These are phyloP conservation scores for Sanghuangporus sanghuang DNA, from an alignment of 1,284 basidiomycete species.

Conservation along the genomic window DNA sequence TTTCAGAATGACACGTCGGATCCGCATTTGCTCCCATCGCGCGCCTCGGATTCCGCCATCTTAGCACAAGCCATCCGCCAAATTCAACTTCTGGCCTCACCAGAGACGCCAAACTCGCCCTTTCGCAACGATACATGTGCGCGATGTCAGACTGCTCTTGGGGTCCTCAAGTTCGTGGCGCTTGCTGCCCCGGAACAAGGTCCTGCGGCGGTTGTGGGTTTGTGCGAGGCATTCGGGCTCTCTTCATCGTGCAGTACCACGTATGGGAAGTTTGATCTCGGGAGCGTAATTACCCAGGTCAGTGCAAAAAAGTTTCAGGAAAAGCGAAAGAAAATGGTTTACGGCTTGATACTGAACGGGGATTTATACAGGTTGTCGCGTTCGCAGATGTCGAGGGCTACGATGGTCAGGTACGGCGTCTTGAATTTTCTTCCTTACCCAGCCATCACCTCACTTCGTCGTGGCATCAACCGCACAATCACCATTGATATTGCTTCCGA, in stretches of 20 bases:
- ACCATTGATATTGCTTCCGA: conserved; percentile 14
- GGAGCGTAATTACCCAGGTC: conserved; percentile 62
- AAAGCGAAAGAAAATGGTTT: background rate
- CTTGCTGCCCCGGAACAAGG: conserved; percentile 58
- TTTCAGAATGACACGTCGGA: conserved; percentile 47
- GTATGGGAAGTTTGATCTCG: conserved; percentile 45
- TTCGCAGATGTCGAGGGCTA: conserved; percentile 62
- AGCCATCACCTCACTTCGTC: background rate
- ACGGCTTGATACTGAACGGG: background rate
- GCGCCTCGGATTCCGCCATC: conserved; percentile 37
- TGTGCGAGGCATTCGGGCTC: conserved; percentile 60
- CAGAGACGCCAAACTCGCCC: conserved; percentile 33
- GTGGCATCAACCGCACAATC: background rate
- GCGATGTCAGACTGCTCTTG: conserved; percentile 58
- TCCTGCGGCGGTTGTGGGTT: conserved; percentile 47
- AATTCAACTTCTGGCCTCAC: conserved; percentile 42
- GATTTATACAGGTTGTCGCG: conserved; percentile 51
- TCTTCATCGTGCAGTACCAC: conserved; percentile 45
- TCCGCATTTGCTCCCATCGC: conserved; percentile 59
- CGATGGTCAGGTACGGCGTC: conserved; percentile 56
- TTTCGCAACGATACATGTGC: conserved; percentile 52
- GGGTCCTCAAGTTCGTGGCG: conserved; percentile 61
- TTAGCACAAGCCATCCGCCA: conserved; percentile 48
- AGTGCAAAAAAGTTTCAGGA: background rate
- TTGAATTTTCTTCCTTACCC: conserved; percentile 21